Base-by-base conservation (phyloP, 805 yeast species). In the Myxozyma melibiosi region DNA sequence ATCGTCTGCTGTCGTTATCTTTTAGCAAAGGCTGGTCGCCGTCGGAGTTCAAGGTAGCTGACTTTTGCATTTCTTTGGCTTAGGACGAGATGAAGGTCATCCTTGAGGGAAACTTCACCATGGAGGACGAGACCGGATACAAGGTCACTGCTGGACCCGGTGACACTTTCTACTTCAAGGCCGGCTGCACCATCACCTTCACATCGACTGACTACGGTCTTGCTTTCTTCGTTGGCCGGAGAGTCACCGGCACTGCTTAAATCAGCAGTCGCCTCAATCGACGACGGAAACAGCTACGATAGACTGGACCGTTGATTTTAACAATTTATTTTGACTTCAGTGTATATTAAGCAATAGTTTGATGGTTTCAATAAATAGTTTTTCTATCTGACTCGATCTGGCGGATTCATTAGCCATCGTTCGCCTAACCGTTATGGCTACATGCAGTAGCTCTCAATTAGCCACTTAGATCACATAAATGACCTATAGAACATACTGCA, bases 1-100 rank as follows among this genome's bases (percentile, higher is more conserved):
- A 27, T 24, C 25, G 8, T 35, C 3, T 24, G 13, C 13, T 7
- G 25, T 34, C 44, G 13, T 4, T 24, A 9, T 9, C 44, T 38
- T 11, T 20, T 25, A 16, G 14, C 33, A 24, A 41, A 24, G 3
- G 30, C 14, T 20, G 9, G 14, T 4, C n/a, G 33, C 16, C 34
- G n/a, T 13, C 35, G 2, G 33, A 24, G 34, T 16, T n/a, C 2
- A 22, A 16, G 24, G 37, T n/a, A 4, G 27, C 24, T 41, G n/a
- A 18, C n/a, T 20, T 6, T 7, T 8, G 43, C n/a, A 52, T 52
- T 25, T 16, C 20, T 9, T 20, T 6, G 7, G 13, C 18, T 20
- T 20, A 84, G 72, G 88, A 85, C 68, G 90, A 84, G 74, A 80
- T 83, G 82, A 85, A 85, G 74, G 76, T 85, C 65, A 79, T 83